These are phyloP conservation scores for Rosa lucieae DNA, from an alignment of 306 rosid genomes.

Conservation along the genomic window DNA sequence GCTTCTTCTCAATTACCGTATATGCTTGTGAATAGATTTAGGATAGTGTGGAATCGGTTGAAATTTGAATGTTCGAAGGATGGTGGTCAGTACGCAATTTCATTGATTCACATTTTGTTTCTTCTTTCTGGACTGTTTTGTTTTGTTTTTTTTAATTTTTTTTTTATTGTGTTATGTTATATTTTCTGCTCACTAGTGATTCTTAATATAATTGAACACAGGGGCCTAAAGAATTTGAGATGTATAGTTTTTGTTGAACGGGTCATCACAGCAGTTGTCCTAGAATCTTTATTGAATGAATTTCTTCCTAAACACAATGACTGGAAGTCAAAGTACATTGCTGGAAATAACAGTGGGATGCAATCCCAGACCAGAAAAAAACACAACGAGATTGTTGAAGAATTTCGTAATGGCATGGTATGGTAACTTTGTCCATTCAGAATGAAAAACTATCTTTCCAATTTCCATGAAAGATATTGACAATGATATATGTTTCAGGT, in stretches of 20 bases:
- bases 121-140: not conserved
- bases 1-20: slow-evolving; percentile 4
- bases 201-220: slow-evolving; percentile 23
- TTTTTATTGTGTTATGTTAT: not conserved
- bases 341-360: slow-evolving; percentile 48
- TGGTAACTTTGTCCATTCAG: slow-evolving; percentile 18
- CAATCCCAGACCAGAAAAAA: slow-evolving; percentile 56
- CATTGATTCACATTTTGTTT: not conserved
- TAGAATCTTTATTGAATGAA: slow-evolving; percentile 48
- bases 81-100: not conserved
- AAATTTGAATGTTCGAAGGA: not conserved
- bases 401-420: slow-evolving; percentile 79
- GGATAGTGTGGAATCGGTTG: slow-evolving; percentile 13
- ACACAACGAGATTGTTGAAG: slow-evolving; percentile 77
- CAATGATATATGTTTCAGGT: slow-evolving; percentile 43
- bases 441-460: not conserved
- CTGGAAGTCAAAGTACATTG: slow-evolving; percentile 79
- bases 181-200: not conserved
- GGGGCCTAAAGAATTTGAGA: slow-evolving; percentile 61
- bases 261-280: slow-evolving; percentile 67
- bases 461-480: slow-evolving; percentile 18
- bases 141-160: not conserved
- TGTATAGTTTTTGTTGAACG: slow-evolving; percentile 88
- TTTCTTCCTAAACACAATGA: slow-evolving; percentile 59
- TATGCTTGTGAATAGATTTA: slow-evolving; percentile 8